Evolutionary conservation across 2,329 filamentous ascomycete genomes (phyloP).

Genomic region (Drechmeria coniospora): DNA sequence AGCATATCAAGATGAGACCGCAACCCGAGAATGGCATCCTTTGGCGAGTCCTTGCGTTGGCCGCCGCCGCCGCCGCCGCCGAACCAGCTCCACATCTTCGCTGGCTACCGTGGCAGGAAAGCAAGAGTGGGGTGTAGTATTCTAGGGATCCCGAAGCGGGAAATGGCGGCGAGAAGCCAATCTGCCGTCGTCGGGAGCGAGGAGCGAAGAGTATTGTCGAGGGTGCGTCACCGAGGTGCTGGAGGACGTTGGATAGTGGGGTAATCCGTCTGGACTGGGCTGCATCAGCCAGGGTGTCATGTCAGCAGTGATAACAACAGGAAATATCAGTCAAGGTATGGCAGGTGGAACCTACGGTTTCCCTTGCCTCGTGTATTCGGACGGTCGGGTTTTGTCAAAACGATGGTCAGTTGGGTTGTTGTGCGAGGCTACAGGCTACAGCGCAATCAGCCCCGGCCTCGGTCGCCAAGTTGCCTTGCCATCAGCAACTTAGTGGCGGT

Average conservation of each 20-base stretch:
- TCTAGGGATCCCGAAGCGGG: neutral
- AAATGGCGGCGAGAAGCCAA: neutral
- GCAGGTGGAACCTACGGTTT: too few species aligned
- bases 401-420: too few species aligned
- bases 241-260: neutral
- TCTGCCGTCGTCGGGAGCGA: too few species aligned
- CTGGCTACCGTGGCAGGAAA: conserved; percentile 2
- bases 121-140: too few species aligned
- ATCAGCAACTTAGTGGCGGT: conserved; percentile 7
- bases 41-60: conserved; percentile 81
- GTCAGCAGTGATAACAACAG: too few species aligned
- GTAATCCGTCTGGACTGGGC: neutral
- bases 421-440: conserved; percentile 2
- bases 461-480: too few species aligned
- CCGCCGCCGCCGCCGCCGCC: conserved; percentile 62
- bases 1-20: conserved; percentile 91
- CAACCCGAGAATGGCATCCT: conserved; percentile 86
- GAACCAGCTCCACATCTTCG: conserved; percentile 73
- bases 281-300: too few species aligned
- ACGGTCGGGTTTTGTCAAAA: too few species aligned
- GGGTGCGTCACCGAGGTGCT: neutral
- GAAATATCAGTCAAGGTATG: too few species aligned
- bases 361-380: too few species aligned
- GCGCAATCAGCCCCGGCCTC: conserved; percentile 2
- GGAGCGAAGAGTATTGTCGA: too few species aligned